Evolutionary conservation across 768 basidiomycete genomes (phyloP).

Genomic region (Rhizopogon vulgaris): DNA sequence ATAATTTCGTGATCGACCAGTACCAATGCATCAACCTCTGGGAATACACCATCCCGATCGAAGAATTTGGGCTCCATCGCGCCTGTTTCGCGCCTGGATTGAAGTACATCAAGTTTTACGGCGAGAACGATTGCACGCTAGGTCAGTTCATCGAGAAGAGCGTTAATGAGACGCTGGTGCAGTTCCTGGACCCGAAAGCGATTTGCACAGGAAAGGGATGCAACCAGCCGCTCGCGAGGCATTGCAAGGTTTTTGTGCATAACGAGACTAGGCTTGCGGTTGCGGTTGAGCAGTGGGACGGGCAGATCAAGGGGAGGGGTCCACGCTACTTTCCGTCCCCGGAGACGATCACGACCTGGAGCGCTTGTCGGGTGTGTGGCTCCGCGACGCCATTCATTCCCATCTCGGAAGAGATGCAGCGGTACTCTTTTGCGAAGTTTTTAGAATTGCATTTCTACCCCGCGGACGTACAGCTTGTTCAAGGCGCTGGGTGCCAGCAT

Average conservation of each 20-base stretch:
- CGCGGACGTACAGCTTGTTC: conserved; percentile 75
- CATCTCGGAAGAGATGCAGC: conserved; percentile 86
- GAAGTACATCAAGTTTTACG: conserved; percentile 80
- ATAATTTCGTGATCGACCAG: conserved; percentile 87
- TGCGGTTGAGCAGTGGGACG: conserved; percentile 86
- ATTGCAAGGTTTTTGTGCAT: conserved; percentile 90
- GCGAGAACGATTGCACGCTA: conserved; percentile 86
- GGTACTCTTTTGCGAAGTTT: conserved; percentile 94
- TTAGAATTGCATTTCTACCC: conserved; percentile 96
- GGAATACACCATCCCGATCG: conserved; percentile 73
- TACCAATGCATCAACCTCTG: conserved; percentile 85
- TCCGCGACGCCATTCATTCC: conserved; percentile 83
- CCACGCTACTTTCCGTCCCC: conserved; percentile 51
- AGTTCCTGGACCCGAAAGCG: conserved; percentile 68
- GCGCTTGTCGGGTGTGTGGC: conserved; percentile 72
- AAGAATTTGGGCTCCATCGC: conserved; percentile 59
- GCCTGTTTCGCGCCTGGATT: conserved; percentile 74
- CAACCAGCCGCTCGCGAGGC: conserved; percentile 70
- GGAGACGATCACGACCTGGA: conserved; percentile 88
- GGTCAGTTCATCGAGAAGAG: conserved; percentile 89
- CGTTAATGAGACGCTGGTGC: conserved; percentile 59
- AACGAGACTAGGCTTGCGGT: conserved; percentile 78
- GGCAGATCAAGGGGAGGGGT: conserved; percentile 51
- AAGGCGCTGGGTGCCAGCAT: conserved; percentile 86
- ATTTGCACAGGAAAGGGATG: conserved; percentile 83